phyloP scores from a whole-genome alignment of 2,329 filamentous ascomycete genomes.

The Trichoderma sp. region DNA sequence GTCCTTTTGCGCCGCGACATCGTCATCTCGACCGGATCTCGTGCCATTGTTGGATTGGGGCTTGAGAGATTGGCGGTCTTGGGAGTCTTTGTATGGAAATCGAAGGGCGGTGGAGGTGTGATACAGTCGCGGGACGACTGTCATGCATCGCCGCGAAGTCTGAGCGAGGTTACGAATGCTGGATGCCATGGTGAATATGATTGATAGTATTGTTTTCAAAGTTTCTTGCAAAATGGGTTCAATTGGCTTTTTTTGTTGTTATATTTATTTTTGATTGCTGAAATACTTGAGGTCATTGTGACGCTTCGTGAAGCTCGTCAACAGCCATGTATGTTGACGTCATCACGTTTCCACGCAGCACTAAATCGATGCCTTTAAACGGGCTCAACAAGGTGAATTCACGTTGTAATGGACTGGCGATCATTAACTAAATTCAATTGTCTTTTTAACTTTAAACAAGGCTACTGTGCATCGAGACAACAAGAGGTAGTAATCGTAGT shows the following conservation, averaged over 20 bases:
- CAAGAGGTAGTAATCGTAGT: neutral
- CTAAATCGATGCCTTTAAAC: neutral
- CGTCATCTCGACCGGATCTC: constrained; percentile 63
- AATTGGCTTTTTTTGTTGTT: neutral
- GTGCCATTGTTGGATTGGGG: constrained; percentile 65
- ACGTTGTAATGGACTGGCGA: neutral
- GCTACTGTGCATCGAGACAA: neutral
- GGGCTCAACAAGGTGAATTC: neutral
- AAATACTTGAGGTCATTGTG: constrained; percentile 18
- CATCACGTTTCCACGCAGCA: neutral
- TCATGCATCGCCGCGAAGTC: constrained; percentile 18
- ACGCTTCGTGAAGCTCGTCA: neutral
- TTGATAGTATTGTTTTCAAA: neutral
- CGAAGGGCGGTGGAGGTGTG: constrained; percentile 31
- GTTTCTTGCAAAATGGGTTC: neutral
- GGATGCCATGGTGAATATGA: constrained; percentile 19
- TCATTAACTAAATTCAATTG: neutral
- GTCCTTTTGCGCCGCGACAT: constrained; percentile 51
- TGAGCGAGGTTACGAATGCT: constrained; percentile 22
- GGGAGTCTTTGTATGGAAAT: constrained; percentile 48
- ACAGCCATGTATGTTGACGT: constrained; percentile 2
- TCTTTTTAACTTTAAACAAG: neutral
- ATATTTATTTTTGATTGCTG: neutral
- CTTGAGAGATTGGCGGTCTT: constrained; percentile 62
- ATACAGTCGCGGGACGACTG: constrained; percentile 28